Evolutionary conservation across 2,329 filamentous ascomycete species (phyloP), one percentile per base, ranked within the genome.

Genomic region (Pseudopyricularia cyperi): DNA sequence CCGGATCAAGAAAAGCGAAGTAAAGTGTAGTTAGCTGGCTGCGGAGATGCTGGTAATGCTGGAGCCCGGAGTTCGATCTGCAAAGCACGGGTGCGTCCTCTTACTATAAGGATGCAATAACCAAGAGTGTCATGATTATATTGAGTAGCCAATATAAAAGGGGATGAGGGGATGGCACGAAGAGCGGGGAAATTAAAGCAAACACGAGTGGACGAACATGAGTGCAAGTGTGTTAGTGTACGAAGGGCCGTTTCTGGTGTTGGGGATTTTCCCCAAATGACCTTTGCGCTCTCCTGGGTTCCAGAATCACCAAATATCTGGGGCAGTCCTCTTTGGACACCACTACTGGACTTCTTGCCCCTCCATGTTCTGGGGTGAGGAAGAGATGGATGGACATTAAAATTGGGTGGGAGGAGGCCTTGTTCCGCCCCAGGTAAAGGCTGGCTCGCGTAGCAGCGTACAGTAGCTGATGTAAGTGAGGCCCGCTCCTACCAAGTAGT

Each of bases 101-200:
- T 63, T 57, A 62, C 62, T 46, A 35, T 30, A 30, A 30, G 57
- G 63, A 65, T 57, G 63, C 62, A 69, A 69, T 69, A 70, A 69
- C 60, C 61, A 66, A 34, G 22, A 44, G 60, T 63, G 64, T 66
- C 63, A 65, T 62, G 66, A 59, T 66, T 68, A 68, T 65, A 70
- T 70, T 70, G 67, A 62, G 54, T 58, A 57, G 57, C 60, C 62
- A 69, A 68, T 68, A 67, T 69, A 68, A 44, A 4, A 44, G 58
- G 59, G 57, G 60, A 44, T 59, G 58, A 63, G 63, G 63, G 65
- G 63, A 65, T 60, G 64, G 62, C 59, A 61, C 57, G 55, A 53
- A 55, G 46, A 14, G 39, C 39, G 39, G 39, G 39, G 39, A 44
- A 44, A 44, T 26, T 26, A 44, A 44, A 26, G 24, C 22, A 24